Evolutionary conservation across 495 filamentous ascomycete species (phyloP).

Genomic region (Thermothielavioides terrestris): DNA sequence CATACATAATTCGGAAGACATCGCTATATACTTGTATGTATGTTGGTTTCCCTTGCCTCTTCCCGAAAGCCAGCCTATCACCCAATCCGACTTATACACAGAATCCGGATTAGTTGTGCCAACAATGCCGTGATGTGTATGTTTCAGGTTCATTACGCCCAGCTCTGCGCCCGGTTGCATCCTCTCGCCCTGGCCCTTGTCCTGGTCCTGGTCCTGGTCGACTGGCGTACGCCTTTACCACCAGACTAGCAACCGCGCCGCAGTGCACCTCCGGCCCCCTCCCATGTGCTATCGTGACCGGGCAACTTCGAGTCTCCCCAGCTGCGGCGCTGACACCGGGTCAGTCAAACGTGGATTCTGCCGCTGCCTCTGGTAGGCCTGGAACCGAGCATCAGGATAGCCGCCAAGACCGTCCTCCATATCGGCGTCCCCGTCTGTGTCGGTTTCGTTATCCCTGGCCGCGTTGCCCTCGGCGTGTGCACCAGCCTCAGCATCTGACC

Average conservation of each 20-base stretch:
- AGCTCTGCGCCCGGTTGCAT: background rate
- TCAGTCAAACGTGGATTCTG: background rate
- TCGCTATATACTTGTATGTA: too few species aligned
- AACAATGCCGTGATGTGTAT: too few species aligned
- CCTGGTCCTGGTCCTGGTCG: background rate
- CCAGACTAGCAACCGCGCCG: background rate
- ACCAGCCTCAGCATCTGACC: too few species aligned
- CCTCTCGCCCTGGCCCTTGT: background rate
- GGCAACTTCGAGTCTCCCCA: background rate
- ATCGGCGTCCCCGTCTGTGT: conserved; percentile 22
- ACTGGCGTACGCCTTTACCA: background rate
- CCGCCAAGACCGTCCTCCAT: conserved; percentile 13
- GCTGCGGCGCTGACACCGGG: background rate
- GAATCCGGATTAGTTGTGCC: too few species aligned
- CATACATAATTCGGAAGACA: too few species aligned
- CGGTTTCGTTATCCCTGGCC: too few species aligned
- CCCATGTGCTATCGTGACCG: background rate
- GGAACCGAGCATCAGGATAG: conserved; percentile 8
- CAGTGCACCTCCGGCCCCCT: background rate
- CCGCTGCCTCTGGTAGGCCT: background rate
- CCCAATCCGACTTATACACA: too few species aligned
- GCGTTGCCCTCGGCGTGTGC: too few species aligned
- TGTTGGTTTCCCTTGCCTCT: too few species aligned
- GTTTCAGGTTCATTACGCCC: background rate
- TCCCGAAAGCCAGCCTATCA: too few species aligned